These are phyloP conservation scores for Hericium rajendrae DNA, from an alignment of 768 basidiomycete genomes.

Conservation along the genomic window DNA sequence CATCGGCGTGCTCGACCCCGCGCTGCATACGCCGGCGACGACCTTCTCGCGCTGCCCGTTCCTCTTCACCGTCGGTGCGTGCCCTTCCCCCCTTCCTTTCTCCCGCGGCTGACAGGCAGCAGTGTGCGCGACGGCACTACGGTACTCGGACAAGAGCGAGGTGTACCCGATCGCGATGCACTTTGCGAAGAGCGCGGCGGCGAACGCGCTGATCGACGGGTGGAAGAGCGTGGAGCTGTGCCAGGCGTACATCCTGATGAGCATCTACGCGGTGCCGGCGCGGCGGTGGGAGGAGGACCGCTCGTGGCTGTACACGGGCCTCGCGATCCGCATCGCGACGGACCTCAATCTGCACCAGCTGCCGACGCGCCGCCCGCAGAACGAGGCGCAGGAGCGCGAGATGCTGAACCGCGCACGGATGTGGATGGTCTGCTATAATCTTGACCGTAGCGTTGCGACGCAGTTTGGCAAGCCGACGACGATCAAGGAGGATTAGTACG, in stretches of 20 bases:
- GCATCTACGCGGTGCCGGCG: conserved; percentile 67
- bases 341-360: conserved; percentile 85
- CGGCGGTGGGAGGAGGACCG: conserved; percentile 85
- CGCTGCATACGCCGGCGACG: conserved; percentile 74
- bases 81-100: neutral
- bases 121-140: conserved; percentile 85
- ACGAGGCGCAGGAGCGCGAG: conserved; percentile 76
- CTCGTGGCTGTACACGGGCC: conserved; percentile 81
- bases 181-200: conserved; percentile 68
- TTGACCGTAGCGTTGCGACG: conserved; percentile 81
- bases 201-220: conserved; percentile 65
- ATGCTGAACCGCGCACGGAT: conserved; percentile 83
- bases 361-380: conserved; percentile 58
- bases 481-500: conserved; percentile 66
- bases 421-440: conserved; percentile 86
- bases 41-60: conserved; percentile 83
- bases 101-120: neutral
- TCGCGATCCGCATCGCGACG: conserved; percentile 81
- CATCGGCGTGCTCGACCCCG: conserved; percentile 69
- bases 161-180: conserved; percentile 67
- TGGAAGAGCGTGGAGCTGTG: conserved; percentile 78
- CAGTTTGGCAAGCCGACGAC: conserved; percentile 86
- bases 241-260: conserved; percentile 73
- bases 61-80: conserved; percentile 83
- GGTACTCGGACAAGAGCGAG: conserved; percentile 64